Evolutionary conservation across 1,284 basidiomycete genomes (phyloP), one percentile per base, ranked within the genome.

Genomic region (Takashimella tepidaria): DNA sequence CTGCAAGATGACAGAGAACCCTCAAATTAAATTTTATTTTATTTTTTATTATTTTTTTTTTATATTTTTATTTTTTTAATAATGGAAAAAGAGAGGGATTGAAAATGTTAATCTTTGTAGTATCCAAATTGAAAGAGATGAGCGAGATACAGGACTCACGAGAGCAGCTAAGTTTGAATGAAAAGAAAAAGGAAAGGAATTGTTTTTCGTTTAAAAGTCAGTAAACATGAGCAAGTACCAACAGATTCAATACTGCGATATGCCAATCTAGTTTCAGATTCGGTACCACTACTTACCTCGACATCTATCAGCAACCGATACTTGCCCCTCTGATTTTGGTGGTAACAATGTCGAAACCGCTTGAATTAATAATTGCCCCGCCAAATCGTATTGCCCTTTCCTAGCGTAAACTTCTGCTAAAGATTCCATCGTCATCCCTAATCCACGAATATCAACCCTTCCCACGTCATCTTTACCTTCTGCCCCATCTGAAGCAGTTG

Each of bases 351-450:
- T 68, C 26, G 65, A 67, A 4, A 74, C 60, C 10, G 73, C 71
- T 58, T 76, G 75, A 4, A 76, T 50, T 21, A 75, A 55, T 8
- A 75, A 60, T 46, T 73, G 72, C 13, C 62, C 72, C 2, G 75
- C 67, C 19, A 70, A 45, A 19, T 70, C 68, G 46, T 64, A 61
- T 41, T 69, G 55, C 13, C 67, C 64, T 45, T 70, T 68, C 41
- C 67, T 59, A 2, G 70, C 71, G 51, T 74, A 74, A 4, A 76
- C 67, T 42, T 74, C 73, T 12, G 73, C 66, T 3, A 76, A 56
- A 0, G 66, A 59, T 57, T 75, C 73, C 75, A 76, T 75, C n/a
- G 71, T 73, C 56, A 75, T 70, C 2, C 72, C 73, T 47, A 76
- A 57, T 12, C 73, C 72, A 22, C 68, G 59, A 54, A 62, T 64